phyloP scores from a whole-genome alignment of 257 asterid genomes.

The Haberlea rhodopensis region DNA sequence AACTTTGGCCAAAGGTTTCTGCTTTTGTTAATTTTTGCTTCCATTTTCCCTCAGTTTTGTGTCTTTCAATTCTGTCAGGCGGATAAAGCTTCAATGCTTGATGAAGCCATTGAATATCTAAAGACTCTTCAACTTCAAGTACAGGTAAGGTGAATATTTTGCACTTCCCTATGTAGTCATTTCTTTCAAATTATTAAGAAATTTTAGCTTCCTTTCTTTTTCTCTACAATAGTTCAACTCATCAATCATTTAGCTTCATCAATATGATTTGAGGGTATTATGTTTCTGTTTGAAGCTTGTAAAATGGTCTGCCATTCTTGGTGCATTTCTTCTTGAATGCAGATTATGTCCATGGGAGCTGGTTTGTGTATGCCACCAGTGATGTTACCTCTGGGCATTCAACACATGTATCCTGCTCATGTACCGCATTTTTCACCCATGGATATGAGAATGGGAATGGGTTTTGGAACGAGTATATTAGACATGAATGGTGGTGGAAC shows the following conservation, averaged over 20 bases:
- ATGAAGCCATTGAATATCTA: conserved; percentile 95
- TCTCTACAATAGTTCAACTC: not conserved
- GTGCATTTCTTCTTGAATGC: conserved; percentile 25
- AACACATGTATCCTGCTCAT: conserved; percentile 68
- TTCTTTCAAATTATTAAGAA: not conserved
- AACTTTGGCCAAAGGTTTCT: conserved; percentile 1
- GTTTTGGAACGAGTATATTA: conserved; percentile 67
- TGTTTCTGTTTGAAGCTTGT: conserved; percentile 7
- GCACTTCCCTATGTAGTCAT: not conserved
- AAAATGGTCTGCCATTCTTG: conserved; percentile 2
- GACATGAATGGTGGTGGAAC: conserved; percentile 67
- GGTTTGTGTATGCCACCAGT: conserved; percentile 78
- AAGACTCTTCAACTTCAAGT: conserved; percentile 97
- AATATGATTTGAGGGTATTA: not conserved
- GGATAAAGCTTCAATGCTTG: conserved; percentile 99
- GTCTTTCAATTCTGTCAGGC: conserved; percentile 50
- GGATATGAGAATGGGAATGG: conserved; percentile 74
- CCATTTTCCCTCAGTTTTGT: conserved; percentile 10
- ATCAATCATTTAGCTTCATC: not conserved
- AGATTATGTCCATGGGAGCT: conserved; percentile 96
- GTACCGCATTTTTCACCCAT: conserved; percentile 60
- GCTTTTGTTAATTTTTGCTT: not conserved
- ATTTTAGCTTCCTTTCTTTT: conserved; percentile 10
- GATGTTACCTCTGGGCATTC: conserved; percentile 78
- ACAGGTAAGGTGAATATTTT: conserved; percentile 57